phyloP scores from a whole-genome alignment of 805 yeast genomes.

The Naumovozyma dairenensis region DNA sequence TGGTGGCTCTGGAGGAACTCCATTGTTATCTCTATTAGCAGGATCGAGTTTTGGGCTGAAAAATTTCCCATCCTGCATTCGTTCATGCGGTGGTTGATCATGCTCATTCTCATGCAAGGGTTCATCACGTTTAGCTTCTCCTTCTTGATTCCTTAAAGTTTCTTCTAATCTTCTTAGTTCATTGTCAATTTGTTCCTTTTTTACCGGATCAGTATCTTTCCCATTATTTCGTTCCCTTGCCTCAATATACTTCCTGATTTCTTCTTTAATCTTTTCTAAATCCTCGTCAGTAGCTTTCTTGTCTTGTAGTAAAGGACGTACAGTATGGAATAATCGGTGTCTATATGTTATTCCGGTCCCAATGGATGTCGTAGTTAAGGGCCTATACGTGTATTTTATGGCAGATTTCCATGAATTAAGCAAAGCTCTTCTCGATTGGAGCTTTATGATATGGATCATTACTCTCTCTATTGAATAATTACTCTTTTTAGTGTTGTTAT shows the following conservation, averaged over 20 bases:
- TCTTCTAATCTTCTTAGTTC: slow-evolving; percentile 18
- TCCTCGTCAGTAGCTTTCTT: slow-evolving; percentile 20
- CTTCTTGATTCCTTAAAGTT: slow-evolving; percentile 16
- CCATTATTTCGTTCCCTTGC: slow-evolving; percentile 11
- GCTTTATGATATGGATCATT: not conserved
- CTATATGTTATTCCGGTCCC: not conserved
- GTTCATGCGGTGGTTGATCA: slow-evolving; percentile 10
- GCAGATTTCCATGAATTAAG: not conserved
- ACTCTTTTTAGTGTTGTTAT: slow-evolving; percentile 1
- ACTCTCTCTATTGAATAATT: too few species aligned
- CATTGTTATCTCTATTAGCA: not conserved
- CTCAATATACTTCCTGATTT: slow-evolving; percentile 19
- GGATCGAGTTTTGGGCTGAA: slow-evolving; percentile 1
- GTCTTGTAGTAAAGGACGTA: slow-evolving; percentile 1
- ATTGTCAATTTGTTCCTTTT: slow-evolving; percentile 17
- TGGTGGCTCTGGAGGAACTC: slow-evolving; percentile 12
- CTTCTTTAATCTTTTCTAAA: slow-evolving; percentile 15
- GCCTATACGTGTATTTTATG: not conserved
- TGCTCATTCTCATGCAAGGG: too few species aligned
- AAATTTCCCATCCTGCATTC: slow-evolving; percentile 1
- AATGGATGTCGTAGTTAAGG: not conserved
- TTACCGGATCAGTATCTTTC: slow-evolving; percentile 9
- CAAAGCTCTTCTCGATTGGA: not conserved
- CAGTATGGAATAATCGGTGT: not conserved
- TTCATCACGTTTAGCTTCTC: too few species aligned